These are phyloP conservation scores for Phytomonas sp. DNA, from an alignment of 208 protist species.

Conservation along the genomic window DNA sequence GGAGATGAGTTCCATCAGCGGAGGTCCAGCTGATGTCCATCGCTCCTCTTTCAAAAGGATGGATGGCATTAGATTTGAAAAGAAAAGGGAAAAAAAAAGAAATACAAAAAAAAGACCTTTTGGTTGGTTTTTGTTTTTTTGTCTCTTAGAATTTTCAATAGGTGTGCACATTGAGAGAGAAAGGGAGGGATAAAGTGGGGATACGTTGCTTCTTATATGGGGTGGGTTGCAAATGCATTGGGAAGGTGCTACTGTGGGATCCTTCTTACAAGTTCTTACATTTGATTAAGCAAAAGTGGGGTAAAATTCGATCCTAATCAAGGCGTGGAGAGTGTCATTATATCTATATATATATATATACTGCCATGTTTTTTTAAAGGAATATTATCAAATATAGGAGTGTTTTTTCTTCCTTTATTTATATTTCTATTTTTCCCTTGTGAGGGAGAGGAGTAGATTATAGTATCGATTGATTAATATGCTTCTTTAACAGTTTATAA, in stretches of 20 bases:
- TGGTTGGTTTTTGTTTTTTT: no score
- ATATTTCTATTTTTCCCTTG: background rate
- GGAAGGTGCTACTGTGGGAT: background rate
- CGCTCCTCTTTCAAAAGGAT: background rate
- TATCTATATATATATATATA: no score
- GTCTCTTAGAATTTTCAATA: background rate
- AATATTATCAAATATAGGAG: no score
- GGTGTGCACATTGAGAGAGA: background rate
- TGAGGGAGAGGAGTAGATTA: background rate
- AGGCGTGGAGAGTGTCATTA: no score
- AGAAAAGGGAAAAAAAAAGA: background rate
- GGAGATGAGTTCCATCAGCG: constrained; percentile 6
- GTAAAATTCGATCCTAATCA: no score
- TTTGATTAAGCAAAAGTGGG: no score
- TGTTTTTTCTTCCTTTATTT: background rate
- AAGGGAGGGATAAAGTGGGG: background rate
- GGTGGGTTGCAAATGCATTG: background rate
- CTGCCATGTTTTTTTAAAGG: no score
- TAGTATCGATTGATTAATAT: background rate
- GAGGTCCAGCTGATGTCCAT: background rate
- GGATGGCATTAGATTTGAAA: background rate
- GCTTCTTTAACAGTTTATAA: background rate
- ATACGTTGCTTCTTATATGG: background rate
- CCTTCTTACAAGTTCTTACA: background rate
- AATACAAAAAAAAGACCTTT: background rate